phyloP scores from a whole-genome alignment of 2,329 filamentous ascomycete species.

The Claviceps pusilla region DNA sequence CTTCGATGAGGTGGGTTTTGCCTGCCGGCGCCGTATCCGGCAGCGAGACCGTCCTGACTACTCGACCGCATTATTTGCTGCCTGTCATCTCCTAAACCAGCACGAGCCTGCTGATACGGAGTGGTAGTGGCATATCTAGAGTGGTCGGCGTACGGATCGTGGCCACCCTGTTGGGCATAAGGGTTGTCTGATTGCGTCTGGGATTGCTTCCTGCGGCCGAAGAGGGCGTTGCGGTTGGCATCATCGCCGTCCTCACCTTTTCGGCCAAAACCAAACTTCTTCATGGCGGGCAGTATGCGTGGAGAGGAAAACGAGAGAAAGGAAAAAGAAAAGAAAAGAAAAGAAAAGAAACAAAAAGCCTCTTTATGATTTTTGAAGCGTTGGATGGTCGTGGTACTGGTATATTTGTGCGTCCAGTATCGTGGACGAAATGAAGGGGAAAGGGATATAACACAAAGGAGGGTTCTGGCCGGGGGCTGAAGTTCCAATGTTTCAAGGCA shows the following conservation, averaged over 20 bases:
- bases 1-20: slow-evolving; percentile 5
- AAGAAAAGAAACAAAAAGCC: too few species aligned
- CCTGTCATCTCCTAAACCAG: slow-evolving; percentile 17
- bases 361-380: background rate
- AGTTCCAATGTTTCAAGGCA: background rate
- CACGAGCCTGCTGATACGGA: slow-evolving; percentile 30
- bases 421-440: background rate
- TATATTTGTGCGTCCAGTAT: background rate
- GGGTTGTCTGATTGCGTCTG: slow-evolving; percentile 36
- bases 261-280: slow-evolving; percentile 45
- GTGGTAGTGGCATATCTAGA: slow-evolving; percentile 30
- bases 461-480: too few species aligned
- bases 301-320: too few species aligned
- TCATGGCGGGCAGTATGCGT: slow-evolving; percentile 27
- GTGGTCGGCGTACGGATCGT: slow-evolving; percentile 39
- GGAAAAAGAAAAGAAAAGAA: too few species aligned
- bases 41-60: slow-evolving; percentile 7
- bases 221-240: slow-evolving; percentile 33
- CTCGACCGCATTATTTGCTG: slow-evolving; percentile 18
- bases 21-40: slow-evolving; percentile 8
- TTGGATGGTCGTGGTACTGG: background rate
- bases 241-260: slow-evolving; percentile 37
- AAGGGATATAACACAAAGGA: background rate
- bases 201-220: slow-evolving; percentile 37
- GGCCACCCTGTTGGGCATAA: slow-evolving; percentile 37